Conservation (phyloP, 1,139 yeast species). For the Hyphopichia wangnamkhiaoensis region DNA sequence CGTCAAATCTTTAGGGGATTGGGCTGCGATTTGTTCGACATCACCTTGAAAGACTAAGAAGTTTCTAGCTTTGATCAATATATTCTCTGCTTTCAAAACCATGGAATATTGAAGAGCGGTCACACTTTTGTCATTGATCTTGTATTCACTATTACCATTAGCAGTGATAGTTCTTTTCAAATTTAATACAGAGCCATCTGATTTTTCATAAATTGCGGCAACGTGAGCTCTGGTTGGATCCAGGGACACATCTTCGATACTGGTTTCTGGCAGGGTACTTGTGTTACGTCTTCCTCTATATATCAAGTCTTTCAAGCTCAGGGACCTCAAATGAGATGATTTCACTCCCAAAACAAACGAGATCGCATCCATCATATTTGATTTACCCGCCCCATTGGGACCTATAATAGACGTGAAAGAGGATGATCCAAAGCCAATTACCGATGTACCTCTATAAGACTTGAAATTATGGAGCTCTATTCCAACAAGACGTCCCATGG, state of each 20-base stretch:
- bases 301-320: constrained; percentile 70
- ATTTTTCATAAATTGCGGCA: constrained; percentile 72
- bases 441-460: constrained; percentile 77
- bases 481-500: constrained; percentile 77
- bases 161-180: constrained; percentile 57
- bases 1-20: constrained; percentile 76
- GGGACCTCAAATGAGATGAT: constrained; percentile 75
- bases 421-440: constrained; percentile 80
- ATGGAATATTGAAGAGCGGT: constrained; percentile 66
- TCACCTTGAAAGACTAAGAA: constrained; percentile 97
- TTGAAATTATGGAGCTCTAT: constrained; percentile 83
- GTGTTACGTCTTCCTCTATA: constrained; percentile 62
- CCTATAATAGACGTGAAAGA: constrained; percentile 91
- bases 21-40: constrained; percentile 91
- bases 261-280: constrained; percentile 16
- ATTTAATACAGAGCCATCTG: constrained; percentile 52
- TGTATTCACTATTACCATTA: constrained; percentile 68
- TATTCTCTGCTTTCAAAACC: constrained; percentile 75
- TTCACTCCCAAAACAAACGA: constrained; percentile 91
- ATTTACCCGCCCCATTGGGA: constrained; percentile 97
- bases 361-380: constrained; percentile 97
- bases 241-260: constrained; percentile 17
- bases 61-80: constrained; percentile 85
- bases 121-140: constrained; percentile 62
- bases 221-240: constrained; percentile 75